Evolutionary conservation across 2,329 filamentous ascomycete species (phyloP), one percentile per base, ranked within the genome.

Genomic region (Simplicillium aogashimaense): DNA sequence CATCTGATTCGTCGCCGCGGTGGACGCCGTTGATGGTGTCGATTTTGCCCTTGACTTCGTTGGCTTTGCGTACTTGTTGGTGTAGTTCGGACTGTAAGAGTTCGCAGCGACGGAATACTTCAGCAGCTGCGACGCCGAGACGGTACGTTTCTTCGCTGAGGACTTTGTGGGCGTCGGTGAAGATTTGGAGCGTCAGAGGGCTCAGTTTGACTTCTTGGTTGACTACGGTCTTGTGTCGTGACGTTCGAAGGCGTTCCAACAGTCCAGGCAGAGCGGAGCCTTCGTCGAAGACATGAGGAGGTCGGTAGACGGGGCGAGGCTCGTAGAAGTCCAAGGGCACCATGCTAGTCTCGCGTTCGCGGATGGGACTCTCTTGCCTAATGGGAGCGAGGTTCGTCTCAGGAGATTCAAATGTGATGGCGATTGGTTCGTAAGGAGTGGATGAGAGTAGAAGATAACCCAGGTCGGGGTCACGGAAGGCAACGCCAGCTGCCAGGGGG

Each of bases 111-210:
- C 79, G 69, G 61, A 88, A 89, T 6, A 89, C 66, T 50, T 87
- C 82, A 2, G 83, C 76, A 1, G 81, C 83, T 1, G 81, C 83
- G 34, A 74, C 64, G 13, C 83, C 82, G 10, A 89, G 68, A 10
- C 69, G 69, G 48, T 82, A 70, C 0, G 82, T 86, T 57, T 89
- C 83, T 9, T 74, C 71, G 45, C 78, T 78, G 6, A 89, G 66
- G 5, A 84, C 66, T 53, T 82, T 78, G 56, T 90, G 85, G 0
- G 78, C 78, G 43, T 85, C 78, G 20, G 81, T 83, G 48, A 90
- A 74, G 30, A 86, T 69, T 47, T 80, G 74, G 14, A 89, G 67
- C 2, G 82, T 85, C 16, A 82, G 74, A 11, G 82, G 77, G 16
- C 80, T 84, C 16, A 88, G 70, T 43, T 76, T 72, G 40, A 89